A percentile compares a stretch with the other conserved stretches of the same genome.
phyloP scores from a whole-genome alignment of 1,139 yeast species.

The Candida pseudoviswanathii region DNA sequence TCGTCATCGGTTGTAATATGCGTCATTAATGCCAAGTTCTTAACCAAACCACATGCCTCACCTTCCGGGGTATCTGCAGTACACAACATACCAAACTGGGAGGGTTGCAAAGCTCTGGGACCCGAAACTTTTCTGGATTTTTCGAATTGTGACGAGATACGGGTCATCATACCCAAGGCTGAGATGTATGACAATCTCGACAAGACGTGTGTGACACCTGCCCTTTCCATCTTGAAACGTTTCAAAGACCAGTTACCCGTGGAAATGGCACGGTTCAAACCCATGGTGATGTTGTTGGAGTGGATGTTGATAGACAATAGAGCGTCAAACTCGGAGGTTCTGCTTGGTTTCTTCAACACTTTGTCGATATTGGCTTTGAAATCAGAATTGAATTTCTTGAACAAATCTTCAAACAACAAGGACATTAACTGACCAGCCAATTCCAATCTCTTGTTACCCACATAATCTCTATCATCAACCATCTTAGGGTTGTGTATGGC shows the following conservation, averaged over 20 bases:
- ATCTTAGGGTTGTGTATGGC: conserved; percentile 92
- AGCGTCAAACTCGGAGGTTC: conserved; percentile 96
- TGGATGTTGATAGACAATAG: conserved; percentile 84
- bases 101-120: conserved; percentile 98
- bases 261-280: conserved; percentile 93
- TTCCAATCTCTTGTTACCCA: conserved; percentile 96
- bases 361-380: conserved; percentile 94
- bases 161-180: conserved; percentile 99
- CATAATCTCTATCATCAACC: conserved; percentile 98
- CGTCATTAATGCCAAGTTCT: conserved; percentile 95
- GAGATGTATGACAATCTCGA: conserved; percentile 89
- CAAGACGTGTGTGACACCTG: conserved; percentile 97
- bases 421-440: conserved; percentile 98
- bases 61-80: conserved; percentile 99
- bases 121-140: conserved; percentile 98
- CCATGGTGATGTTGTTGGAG: conserved; percentile 90
- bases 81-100: conserved; percentile 98
- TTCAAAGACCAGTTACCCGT: conserved; percentile 99
- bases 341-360: conserved; percentile 87
- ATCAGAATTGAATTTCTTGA: conserved; percentile 92
- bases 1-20: conserved; percentile 99
- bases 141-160: conserved; percentile 97
- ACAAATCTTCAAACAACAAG: conserved; percentile 89
- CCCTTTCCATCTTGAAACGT: conserved; percentile 99
- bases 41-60: conserved; percentile 98